Evolutionary conservation across 2,329 filamentous ascomycete genomes (phyloP), one percentile per base, ranked within the genome.

Genomic region (Mycocentrospora acerina): DNA sequence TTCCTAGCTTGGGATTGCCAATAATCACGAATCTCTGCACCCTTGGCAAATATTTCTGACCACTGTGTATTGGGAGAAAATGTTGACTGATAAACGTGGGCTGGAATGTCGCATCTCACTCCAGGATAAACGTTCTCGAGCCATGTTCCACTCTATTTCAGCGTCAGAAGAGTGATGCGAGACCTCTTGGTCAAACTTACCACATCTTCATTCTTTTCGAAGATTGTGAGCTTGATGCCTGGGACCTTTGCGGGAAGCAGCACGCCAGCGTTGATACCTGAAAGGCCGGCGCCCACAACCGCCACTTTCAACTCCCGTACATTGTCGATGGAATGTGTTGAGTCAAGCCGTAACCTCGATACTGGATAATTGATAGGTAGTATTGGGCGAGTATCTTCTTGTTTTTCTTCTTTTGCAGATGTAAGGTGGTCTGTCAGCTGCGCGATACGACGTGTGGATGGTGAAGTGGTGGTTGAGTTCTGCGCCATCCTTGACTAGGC

Each of bases 231-330:
- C 29, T 85, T 69, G 32, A 88, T 77, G 0, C 77, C 76, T 0
- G 85, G 85, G 0, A 89, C 79, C 48, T 89, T 89, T 8, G 70
- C 75, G 0, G 84, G 85, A 1, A 90, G 68, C 7, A 88, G 64
- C 7, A 82, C 73, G 1, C 83, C 85, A 1, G 85, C 80, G 4
- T 78, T 76, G 24, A 86, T 75, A 3, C 83, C 83, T 0, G 80
- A 65, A 0, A 86, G 64, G 0, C 83, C 83, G 7, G 81, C 82
- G 2, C 83, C 83, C 22, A 86, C 77, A 0, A 86, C 74, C 0
- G 76, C 79, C 1, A 85, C 81, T 32, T 73, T 61, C 15, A 67
- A 32, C 14, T 47, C 35, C n/a, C 55, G 50, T 14, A 63, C 49
- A 34, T 64, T 49, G 32, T 67, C 64, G 14, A 67, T 59, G 32